These are phyloP conservation scores for Epichloe sp. DNA, from an alignment of 2,329 filamentous ascomycete species.

Conservation along the genomic window DNA sequence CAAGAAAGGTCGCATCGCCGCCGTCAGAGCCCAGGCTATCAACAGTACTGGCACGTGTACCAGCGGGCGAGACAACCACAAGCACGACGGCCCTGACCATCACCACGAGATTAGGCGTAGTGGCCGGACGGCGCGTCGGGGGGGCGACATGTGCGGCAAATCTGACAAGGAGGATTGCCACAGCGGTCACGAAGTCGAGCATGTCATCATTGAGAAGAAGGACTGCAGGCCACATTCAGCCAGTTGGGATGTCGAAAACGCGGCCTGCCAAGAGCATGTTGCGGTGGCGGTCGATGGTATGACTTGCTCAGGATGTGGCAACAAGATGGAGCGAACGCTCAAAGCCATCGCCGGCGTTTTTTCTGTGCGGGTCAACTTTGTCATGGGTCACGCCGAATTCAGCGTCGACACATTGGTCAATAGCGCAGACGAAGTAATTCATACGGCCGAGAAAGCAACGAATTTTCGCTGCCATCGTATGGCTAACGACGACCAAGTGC, in stretches of 20 bases:
- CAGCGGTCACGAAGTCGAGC: slow-evolving; percentile 4
- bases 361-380: slow-evolving; percentile 23
- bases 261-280: slow-evolving; percentile 14
- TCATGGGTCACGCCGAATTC: slow-evolving; percentile 24
- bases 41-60: neutral
- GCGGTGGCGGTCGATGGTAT: slow-evolving; percentile 21
- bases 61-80: slow-evolving; percentile 5
- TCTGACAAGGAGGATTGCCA: slow-evolving; percentile 7
- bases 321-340: slow-evolving; percentile 20
- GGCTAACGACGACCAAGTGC: slow-evolving; percentile 13
- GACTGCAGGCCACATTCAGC: neutral
- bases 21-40: neutral
- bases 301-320: slow-evolving; percentile 24
- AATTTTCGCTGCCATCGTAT: slow-evolving; percentile 18
- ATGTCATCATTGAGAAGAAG: neutral
- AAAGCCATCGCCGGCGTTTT: slow-evolving; percentile 16
- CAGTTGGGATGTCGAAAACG: slow-evolving; percentile 15
- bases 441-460: slow-evolving; percentile 13
- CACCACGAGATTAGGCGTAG: slow-evolving; percentile 12
- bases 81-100: slow-evolving; percentile 8
- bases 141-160: slow-evolving; percentile 2
- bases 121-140: slow-evolving; percentile 8
- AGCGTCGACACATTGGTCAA: slow-evolving; percentile 13
- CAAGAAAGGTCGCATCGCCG: neutral
- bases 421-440: slow-evolving; percentile 16